Evolutionary conservation across 352 stramenopile species (phyloP).

Genomic region (Globisporangium uncinulatum): DNA sequence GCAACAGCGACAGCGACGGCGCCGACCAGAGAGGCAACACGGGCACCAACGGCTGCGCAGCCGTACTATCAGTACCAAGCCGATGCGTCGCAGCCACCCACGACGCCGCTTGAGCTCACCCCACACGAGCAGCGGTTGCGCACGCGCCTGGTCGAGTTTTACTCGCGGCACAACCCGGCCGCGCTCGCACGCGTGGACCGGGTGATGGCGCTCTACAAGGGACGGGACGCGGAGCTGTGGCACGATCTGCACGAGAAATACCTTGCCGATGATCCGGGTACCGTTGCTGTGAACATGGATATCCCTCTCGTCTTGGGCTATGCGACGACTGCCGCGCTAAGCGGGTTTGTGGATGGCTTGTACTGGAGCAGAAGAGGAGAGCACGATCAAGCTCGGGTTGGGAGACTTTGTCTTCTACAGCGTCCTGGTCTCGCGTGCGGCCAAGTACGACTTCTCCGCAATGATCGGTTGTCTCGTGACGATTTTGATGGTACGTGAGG

Average conservation of each 20-base stretch:
- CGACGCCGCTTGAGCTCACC: conserved; percentile 58
- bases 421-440: conserved; percentile 95
- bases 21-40: conserved; percentile 2
- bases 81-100: conserved; percentile 23
- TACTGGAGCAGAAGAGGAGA: conserved; percentile 40
- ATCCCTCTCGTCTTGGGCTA: too few species aligned
- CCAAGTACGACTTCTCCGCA: conserved; percentile 93
- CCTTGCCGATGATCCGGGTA: conserved; percentile 46
- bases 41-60: conserved; percentile 22
- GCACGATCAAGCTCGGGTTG: conserved; percentile 93
- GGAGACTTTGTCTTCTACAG: conserved; percentile 99
- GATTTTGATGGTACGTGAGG: conserved; percentile 83
- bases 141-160: conserved; percentile 56
- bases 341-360: background rate
- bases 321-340: background rate
- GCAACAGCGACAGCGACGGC: background rate
- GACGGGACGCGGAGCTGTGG: conserved; percentile 72
- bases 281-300: background rate
- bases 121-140: conserved; percentile 25
- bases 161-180: conserved; percentile 58
- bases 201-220: conserved; percentile 71
- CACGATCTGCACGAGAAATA: conserved; percentile 77
- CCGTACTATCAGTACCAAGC: conserved; percentile 72
- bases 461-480: conserved; percentile 92
- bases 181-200: conserved; percentile 59